phyloP scores from a whole-genome alignment of 1,284 basidiomycete species.

The Cryptococcus sp. region DNA sequence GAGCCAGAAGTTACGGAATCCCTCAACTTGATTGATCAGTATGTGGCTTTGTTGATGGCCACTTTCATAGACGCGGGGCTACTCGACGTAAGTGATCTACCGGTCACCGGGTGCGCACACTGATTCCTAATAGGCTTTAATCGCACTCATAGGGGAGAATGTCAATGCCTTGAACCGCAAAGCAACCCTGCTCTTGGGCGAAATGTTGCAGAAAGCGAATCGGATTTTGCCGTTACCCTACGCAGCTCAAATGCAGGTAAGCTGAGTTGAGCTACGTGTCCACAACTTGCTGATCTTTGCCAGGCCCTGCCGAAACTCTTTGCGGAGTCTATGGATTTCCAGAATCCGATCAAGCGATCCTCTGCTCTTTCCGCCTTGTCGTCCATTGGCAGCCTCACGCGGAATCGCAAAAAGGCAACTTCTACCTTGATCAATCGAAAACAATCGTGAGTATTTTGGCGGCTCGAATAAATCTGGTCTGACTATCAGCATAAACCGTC shows the following conservation, averaged over 20 bases:
- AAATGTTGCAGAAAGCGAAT: slow-evolving; percentile 83
- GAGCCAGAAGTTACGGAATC: slow-evolving; percentile 55
- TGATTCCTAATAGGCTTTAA: slow-evolving; percentile 61
- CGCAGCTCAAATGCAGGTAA: slow-evolving; percentile 76
- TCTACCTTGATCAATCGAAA: too few species aligned
- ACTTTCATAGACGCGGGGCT: slow-evolving; percentile 84
- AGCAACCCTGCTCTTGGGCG: slow-evolving; percentile 87
- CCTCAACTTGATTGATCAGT: slow-evolving; percentile 87
- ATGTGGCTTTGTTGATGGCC: slow-evolving; percentile 79
- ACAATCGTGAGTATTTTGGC: too few species aligned
- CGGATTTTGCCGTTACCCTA: slow-evolving; percentile 77
- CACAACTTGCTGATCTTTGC: background rate
- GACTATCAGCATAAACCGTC: background rate
- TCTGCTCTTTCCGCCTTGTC: slow-evolving; percentile 79
- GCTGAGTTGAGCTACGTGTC: background rate
- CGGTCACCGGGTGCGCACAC: background rate
- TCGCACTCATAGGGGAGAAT: slow-evolving; percentile 68
- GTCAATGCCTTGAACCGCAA: slow-evolving; percentile 70
- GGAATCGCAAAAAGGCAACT: slow-evolving; percentile 55
- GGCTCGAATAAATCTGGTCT: background rate
- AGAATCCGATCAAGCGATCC: slow-evolving; percentile 59
- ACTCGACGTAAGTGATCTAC: slow-evolving; percentile 60
- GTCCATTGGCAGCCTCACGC: slow-evolving; percentile 85
- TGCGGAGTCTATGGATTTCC: slow-evolving; percentile 70
- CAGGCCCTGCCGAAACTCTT: slow-evolving; percentile 84